Evolutionary conservation across 208 protist species (phyloP), one percentile per base, ranked within the genome.

Genomic region (Trypanosoma cruzi): DNA sequence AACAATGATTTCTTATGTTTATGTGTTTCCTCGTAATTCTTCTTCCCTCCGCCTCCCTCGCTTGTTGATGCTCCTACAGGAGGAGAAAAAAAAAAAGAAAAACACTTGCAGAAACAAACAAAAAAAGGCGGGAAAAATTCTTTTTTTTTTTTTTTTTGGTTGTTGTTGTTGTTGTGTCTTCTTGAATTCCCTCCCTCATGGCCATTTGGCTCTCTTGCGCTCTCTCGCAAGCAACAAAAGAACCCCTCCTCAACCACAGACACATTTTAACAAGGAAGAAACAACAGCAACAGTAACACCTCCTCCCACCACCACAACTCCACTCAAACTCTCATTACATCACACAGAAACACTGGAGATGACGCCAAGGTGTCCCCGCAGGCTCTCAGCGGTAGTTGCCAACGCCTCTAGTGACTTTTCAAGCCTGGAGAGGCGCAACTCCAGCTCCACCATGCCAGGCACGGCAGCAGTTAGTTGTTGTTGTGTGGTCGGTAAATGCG

Each of bases 401-500:
- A 40, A 55, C 16, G 1, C 53, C 59, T 34, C 70, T 40, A 50
- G 48, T 22, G 40, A 40, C 44, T 49, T 46, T 49, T 57, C 64
- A 64, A 69, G n/a, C 52, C 48, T 62, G 49, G 53, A 26, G 11
- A 49, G 46, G 29, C 34, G 55, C 44, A 50, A 16, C 22, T 69
- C 64, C 64, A 61, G 42, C 34, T 61, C 64, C 26, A 1, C 36
- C 64, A 69, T 3, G 36, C 50, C 36, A 18, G 32, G 24, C n/a
- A 28, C 64, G 0, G 18, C 32, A 16, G 32, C 18, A 6, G 18
- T n/a, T 3, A 50, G 18, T 8, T 14, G 46, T 13, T 8, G 46
- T 13, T 50, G 46, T 50, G 46, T 3, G 20, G 46, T 4, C 4
- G 46, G 18, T 13, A n/a, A 14, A 8, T 4, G 11, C 16, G 46